Conservation (phyloP, 2,329 filamentous ascomycete species). For the Fusarium ambrosium region DNA sequence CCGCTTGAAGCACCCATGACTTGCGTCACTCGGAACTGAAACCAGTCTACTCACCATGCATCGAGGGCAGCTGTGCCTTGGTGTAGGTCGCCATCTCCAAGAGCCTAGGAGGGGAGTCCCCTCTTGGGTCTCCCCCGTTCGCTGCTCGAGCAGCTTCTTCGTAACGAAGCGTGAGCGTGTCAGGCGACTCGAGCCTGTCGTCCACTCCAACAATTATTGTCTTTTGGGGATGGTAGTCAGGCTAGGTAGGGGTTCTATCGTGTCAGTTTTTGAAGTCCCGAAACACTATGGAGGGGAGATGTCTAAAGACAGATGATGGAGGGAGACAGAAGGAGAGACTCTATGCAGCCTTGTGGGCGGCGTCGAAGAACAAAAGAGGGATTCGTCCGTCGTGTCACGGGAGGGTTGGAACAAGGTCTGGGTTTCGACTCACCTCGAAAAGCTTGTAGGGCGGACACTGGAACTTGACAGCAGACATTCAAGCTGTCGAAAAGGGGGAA, state of each 20-base stretch:
- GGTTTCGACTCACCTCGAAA: constrained; percentile 68
- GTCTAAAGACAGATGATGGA: constrained; percentile 27
- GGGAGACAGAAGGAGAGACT: constrained; percentile 30
- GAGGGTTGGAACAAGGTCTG: constrained; percentile 51
- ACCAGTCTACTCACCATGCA: constrained; percentile 78
- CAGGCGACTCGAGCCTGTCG: constrained; percentile 69
- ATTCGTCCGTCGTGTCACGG: constrained; percentile 38
- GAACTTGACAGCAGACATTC: constrained; percentile 71
- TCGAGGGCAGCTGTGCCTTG: constrained; percentile 81
- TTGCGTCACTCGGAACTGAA: constrained; percentile 19
- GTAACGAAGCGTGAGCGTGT: constrained; percentile 69
- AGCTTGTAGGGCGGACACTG: constrained; percentile 69
- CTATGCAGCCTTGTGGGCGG: constrained; percentile 28
- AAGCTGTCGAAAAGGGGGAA: constrained; percentile 59
- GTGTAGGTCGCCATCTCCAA: constrained; percentile 70
- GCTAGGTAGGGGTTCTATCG: constrained; percentile 56
- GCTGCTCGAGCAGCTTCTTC: constrained; percentile 68
- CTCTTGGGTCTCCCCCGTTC: constrained; percentile 66
- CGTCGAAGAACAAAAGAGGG: constrained; percentile 31
- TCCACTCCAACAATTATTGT: constrained; percentile 68
- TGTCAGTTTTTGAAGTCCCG: constrained; percentile 46
- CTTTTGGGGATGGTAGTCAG: constrained; percentile 66
- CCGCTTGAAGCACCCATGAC: constrained; percentile 31
- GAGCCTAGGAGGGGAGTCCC: constrained; percentile 66
- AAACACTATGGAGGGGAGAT: constrained; percentile 35